Conservation (phyloP, 441 rosid species). For the Syzygium malaccense region DNA sequence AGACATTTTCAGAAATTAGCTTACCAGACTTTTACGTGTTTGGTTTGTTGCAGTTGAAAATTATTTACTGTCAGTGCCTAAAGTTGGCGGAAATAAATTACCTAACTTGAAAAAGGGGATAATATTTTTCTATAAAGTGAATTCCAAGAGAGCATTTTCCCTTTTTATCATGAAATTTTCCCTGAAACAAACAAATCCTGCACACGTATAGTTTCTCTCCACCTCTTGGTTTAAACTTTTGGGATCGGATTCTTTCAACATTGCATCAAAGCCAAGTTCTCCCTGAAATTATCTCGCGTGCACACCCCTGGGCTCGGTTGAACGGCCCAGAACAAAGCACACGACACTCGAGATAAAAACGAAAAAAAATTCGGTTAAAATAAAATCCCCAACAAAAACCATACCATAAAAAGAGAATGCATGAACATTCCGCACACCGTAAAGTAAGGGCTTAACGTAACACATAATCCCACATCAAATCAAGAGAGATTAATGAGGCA, state of each 20-base stretch:
- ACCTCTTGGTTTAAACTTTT: background rate
- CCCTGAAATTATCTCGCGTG: fast-evolving
- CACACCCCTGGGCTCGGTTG: background rate
- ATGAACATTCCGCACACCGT: background rate
- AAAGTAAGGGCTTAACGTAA: background rate
- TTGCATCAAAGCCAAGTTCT: background rate
- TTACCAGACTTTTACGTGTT: fast-evolving
- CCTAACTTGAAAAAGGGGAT: fast-evolving
- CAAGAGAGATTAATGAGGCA: background rate
- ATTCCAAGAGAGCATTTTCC: background rate
- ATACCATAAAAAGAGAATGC: background rate
- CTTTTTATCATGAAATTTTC: background rate
- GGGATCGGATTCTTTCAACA: background rate
- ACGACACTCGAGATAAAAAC: background rate
- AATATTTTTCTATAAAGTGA: background rate
- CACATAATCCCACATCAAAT: background rate
- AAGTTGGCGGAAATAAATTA: background rate
- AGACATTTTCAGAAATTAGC: fast-evolving
- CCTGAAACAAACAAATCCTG: background rate
- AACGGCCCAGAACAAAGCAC: fast-evolving
- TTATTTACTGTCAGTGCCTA: fast-evolving
- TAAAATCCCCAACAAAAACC: background rate
- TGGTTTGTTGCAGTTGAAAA: fast-evolving
- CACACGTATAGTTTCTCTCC: fast-evolving
- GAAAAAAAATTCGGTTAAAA: background rate